Base-by-base conservation (phyloP, 805 yeast species). In the Teunomyces funiuensis region DNA sequence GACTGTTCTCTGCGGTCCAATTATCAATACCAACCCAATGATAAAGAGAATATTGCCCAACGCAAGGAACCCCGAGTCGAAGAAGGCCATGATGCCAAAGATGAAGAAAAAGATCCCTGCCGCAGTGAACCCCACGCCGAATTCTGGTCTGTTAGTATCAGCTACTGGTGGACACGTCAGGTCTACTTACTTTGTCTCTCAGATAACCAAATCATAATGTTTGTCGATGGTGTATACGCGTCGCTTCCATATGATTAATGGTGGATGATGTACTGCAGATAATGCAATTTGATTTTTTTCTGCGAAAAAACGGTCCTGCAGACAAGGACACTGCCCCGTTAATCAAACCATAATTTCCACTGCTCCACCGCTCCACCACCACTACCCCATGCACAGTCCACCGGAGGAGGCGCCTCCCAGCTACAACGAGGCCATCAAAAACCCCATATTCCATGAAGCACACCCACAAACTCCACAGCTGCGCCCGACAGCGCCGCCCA, bases 91-190 rank as follows among this genome's bases (percentile, higher is more conserved):
- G 22, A 91, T 75, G 5, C 99, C 99, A 15, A 91, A 69, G 4
- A 87, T 55, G 62, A 93, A 85, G 58, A 88, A 83, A 18, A 85
- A 57, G 37, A 83, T 77, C 6, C 95, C 96, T 25, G 84, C 85
- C 13, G 95, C 89, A 3, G 96, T 87, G 72, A 89, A 84, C 2
- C 88, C 96, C 14, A 88, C 97, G 27, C 98, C 98, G 55, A 84
- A 82, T 65, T 89, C 96, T 87, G 46, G 11, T 29, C n/a, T 16
- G 60, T 55, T 60, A 58, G 61, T 53, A n/a, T 5, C n/a, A n/a
- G 31, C 28, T 27, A 15, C 28, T 19, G 14, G 15, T n/a, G 26
- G 25, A n/a, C n/a, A 31, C 8, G 18, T 18, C 40, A 9, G 16
- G 6, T 22, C 22, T 16, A 78, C 85, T 46, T 73, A 82, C 88